A percentile compares a stretch with the other conserved stretches of the same genome.
These are phyloP conservation scores for Ophiocordyceps camponoti-saundersi DNA, from an alignment of 2,329 filamentous ascomycete species.

Conservation along the genomic window DNA sequence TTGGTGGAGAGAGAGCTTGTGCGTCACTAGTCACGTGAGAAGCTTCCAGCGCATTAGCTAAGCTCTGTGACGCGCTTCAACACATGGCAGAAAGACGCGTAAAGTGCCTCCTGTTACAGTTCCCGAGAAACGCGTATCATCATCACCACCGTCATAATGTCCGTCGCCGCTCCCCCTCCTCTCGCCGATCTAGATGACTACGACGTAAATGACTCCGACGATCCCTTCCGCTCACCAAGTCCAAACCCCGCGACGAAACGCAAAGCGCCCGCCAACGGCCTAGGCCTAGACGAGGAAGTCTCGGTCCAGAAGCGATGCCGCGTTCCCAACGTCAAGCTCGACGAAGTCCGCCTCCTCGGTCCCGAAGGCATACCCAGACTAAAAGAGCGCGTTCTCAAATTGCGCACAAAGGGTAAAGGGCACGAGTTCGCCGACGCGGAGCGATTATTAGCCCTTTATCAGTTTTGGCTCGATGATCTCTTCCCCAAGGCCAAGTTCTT, in stretches of 20 bases:
- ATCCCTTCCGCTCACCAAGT: constrained; percentile 30
- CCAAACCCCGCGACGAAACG: constrained; percentile 22
- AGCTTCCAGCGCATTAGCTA: neutral
- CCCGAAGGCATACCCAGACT: constrained; percentile 70
- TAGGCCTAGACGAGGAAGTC: constrained; percentile 79
- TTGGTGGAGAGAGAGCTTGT: neutral
- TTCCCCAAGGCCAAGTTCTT: constrained; percentile 90
- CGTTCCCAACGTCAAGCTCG: constrained; percentile 64
- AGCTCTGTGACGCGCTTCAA: too few species aligned
- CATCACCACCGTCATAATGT: constrained; percentile 5
- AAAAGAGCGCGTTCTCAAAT: constrained; percentile 48
- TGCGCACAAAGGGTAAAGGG: constrained; percentile 82
- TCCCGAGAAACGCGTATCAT: neutral
- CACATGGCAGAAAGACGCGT: neutral
- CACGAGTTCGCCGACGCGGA: constrained; percentile 87
- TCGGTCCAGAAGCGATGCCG: constrained; percentile 61
- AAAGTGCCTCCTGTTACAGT: neutral
- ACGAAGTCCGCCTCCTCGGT: constrained; percentile 68
- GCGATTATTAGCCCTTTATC: constrained; percentile 74
- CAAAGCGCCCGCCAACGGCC: constrained; percentile 42
- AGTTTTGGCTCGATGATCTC: constrained; percentile 90
- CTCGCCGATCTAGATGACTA: constrained; percentile 62
- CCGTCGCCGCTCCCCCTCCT: constrained; percentile 5
- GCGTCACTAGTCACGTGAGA: neutral
- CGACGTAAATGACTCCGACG: constrained; percentile 38